Evolutionary conservation across 2,329 filamentous ascomycete genomes (phyloP).

Genomic region (Fonsecaea multimorphosa): DNA sequence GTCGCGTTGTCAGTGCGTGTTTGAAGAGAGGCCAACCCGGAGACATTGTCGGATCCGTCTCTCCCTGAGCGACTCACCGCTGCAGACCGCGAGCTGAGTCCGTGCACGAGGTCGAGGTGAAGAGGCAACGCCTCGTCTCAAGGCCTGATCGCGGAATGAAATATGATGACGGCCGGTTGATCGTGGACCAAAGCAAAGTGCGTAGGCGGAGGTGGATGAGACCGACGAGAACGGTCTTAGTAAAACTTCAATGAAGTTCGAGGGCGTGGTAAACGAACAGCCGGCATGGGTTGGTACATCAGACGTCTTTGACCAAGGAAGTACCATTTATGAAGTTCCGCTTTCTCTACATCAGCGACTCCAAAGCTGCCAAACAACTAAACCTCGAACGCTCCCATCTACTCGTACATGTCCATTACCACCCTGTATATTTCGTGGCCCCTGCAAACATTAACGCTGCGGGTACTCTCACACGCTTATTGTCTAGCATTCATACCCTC

Average conservation of each 20-base stretch:
- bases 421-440: not conserved
- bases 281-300: not conserved
- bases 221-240: not conserved
- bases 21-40: not conserved
- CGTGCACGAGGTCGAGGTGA: not conserved
- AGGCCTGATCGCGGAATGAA: not conserved
- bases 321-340: not conserved
- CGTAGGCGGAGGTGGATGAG: not conserved
- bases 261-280: not conserved
- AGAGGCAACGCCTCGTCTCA: not conserved
- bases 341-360: not conserved
- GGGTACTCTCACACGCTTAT: not conserved
- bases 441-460: not conserved
- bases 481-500: slow-evolving; percentile 6
- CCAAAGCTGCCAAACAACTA: not conserved
- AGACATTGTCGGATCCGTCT: not conserved
- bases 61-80: not conserved
- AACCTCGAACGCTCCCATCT: not conserved
- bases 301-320: not conserved
- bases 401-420: not conserved
- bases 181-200: not conserved
- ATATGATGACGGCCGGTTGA: not conserved
- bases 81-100: not conserved
- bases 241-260: not conserved
- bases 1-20: not conserved